A percentile compares a stretch with the other conserved stretches of the same genome.
These are phyloP conservation scores for Alternaria alternata DNA, from an alignment of 2,329 filamentous ascomycete genomes.

Conservation along the genomic window DNA sequence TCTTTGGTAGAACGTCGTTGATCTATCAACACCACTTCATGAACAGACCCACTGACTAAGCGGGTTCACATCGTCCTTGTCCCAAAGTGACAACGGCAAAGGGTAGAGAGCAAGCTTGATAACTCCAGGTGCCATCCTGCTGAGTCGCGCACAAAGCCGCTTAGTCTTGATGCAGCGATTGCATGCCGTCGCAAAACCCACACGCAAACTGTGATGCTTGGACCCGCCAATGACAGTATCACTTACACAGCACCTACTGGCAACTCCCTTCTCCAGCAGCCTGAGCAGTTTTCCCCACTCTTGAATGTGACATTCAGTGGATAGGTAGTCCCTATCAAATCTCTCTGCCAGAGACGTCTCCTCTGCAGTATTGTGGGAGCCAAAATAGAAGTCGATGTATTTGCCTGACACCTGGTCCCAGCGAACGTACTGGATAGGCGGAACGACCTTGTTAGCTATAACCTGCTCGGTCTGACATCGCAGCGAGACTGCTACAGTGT, in stretches of 20 bases:
- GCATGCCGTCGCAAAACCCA: neutral
- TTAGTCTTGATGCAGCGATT: neutral
- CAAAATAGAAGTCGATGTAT: too few species aligned
- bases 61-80: rapidly evolving
- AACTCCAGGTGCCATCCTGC: rapidly evolving
- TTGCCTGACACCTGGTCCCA: too few species aligned
- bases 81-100: neutral
- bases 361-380: too few species aligned
- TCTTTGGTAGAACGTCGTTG: too few species aligned
- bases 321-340: too few species aligned
- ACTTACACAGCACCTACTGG: rapidly evolving
- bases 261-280: neutral
- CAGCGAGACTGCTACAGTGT: too few species aligned
- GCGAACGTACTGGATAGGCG: neutral
- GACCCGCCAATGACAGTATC: neutral
- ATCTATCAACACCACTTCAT: too few species aligned
- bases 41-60: neutral
- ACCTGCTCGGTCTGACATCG: neutral
- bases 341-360: neutral
- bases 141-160: too few species aligned
- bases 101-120: neutral
- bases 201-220: neutral
- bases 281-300: neutral
- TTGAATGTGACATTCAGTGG: too few species aligned
- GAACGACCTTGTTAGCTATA: neutral